Evolutionary conservation across 2,329 filamentous ascomycete species (phyloP).

Genomic region (Dactylellina parvicollis): DNA sequence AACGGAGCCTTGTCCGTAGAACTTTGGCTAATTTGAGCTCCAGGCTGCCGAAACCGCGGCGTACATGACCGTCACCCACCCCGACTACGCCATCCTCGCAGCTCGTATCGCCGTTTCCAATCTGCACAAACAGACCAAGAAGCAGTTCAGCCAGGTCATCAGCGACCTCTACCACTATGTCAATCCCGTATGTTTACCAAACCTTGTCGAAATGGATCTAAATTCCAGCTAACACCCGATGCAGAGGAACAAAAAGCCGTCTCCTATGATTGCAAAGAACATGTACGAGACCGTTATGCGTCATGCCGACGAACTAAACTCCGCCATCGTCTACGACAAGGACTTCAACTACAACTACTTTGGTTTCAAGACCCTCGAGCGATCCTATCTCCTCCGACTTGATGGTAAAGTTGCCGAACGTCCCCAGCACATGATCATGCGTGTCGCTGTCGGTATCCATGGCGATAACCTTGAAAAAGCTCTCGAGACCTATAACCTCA

Average conservation of each 20-base stretch:
- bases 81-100: slow-evolving; percentile 97
- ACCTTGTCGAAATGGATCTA: not conserved
- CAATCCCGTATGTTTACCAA: slow-evolving; percentile 70
- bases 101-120: slow-evolving; percentile 99
- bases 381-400: slow-evolving; percentile 95
- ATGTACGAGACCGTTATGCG: slow-evolving; percentile 95
- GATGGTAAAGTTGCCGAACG: slow-evolving; percentile 96
- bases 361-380: slow-evolving; percentile 98
- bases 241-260: slow-evolving; percentile 77
- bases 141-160: slow-evolving; percentile 97
- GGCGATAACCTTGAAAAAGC: slow-evolving; percentile 93
- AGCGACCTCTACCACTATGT: slow-evolving; percentile 93
- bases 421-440: slow-evolving; percentile 99
- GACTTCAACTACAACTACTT: slow-evolving; percentile 99
- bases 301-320: slow-evolving; percentile 96
- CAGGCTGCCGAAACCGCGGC: slow-evolving; percentile 98
- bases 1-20: not conserved
- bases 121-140: slow-evolving; percentile 99
- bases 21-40: slow-evolving; percentile 39
- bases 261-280: slow-evolving; percentile 93
- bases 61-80: slow-evolving; percentile 99
- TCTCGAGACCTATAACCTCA: slow-evolving; percentile 97
- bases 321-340: slow-evolving; percentile 97
- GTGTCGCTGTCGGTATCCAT: slow-evolving; percentile 96
- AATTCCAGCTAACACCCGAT: slow-evolving; percentile 5